Conservation (phyloP, 306 rosid species). For the Quercus parvula region DNA sequence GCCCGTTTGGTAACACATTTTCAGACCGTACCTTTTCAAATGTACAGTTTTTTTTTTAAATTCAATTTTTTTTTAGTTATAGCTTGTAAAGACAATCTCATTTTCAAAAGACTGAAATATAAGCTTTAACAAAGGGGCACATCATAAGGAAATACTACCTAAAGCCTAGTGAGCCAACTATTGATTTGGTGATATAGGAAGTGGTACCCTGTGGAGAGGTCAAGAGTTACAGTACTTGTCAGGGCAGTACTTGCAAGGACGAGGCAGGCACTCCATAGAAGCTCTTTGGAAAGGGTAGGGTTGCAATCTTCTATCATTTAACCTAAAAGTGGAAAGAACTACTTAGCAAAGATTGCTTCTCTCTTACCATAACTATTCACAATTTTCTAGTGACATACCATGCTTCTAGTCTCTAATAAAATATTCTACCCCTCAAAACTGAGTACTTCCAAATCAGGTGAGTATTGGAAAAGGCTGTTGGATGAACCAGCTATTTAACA, state of each 20-base stretch:
- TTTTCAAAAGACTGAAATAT: no score
- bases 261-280: neutral
- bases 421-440: neutral
- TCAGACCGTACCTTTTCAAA: no score
- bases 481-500: neutral
- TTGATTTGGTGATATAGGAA: neutral
- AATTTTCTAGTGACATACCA: neutral
- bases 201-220: neutral
- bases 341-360: neutral
- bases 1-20: no score
- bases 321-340: neutral
- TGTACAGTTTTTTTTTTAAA: no score
- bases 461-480: neutral
- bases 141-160: neutral
- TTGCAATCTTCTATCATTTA: neutral
- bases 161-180: neutral
- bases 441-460: slow-evolving; percentile 1
- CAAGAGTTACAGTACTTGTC: neutral
- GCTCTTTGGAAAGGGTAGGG: neutral
- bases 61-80: no score
- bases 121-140: no score
- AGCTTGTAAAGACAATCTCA: no score
- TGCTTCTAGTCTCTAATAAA: neutral
- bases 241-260: neutral
- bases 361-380: neutral